Conservation (phyloP, 225 moss, liverwort and hornwort species). For the Physcomitrium patens region DNA sequence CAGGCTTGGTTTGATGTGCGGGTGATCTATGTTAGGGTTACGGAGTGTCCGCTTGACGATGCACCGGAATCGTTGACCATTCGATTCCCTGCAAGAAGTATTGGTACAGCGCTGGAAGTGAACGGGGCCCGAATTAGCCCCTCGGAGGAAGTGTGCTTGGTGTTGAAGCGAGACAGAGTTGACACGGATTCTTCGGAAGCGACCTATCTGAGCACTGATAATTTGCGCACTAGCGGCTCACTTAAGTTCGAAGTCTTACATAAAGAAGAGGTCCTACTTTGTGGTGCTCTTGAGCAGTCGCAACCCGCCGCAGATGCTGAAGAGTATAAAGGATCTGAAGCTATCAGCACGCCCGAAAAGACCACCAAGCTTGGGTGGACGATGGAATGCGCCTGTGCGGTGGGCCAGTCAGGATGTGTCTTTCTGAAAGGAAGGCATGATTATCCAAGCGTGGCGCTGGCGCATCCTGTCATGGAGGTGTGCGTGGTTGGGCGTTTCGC, state of each 20-base stretch:
- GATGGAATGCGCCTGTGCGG: constrained; percentile 61
- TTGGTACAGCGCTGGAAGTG: constrained; percentile 66
- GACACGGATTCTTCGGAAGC: constrained; percentile 57
- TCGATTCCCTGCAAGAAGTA: constrained; percentile 55
- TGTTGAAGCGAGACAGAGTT: constrained; percentile 59
- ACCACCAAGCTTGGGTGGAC: constrained; percentile 60
- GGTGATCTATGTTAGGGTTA: constrained; percentile 63
- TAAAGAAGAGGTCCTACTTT: constrained; percentile 55
- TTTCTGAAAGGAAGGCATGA: constrained; percentile 59
- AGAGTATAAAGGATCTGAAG: constrained; percentile 32
- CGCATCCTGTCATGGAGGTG: constrained; percentile 61
- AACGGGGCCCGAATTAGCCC: constrained; percentile 67
- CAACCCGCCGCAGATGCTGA: constrained; percentile 39
- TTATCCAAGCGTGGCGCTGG: constrained; percentile 42
- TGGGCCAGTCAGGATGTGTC: constrained; percentile 61
- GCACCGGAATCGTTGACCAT: constrained; percentile 55
- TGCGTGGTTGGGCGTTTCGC: constrained; percentile 49
- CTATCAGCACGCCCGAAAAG: constrained; percentile 46
- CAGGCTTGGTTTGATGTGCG: constrained; percentile 69
- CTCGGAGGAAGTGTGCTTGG: constrained; percentile 59
- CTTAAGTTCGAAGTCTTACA: constrained; percentile 52
- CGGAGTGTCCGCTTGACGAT: constrained; percentile 54
- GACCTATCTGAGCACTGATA: constrained; percentile 66
- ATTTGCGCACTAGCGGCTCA: constrained; percentile 53
- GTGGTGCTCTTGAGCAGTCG: constrained; percentile 54